Evolutionary conservation across 2,329 filamentous ascomycete genomes (phyloP).

Genomic region (Calonectria pauciramosa): DNA sequence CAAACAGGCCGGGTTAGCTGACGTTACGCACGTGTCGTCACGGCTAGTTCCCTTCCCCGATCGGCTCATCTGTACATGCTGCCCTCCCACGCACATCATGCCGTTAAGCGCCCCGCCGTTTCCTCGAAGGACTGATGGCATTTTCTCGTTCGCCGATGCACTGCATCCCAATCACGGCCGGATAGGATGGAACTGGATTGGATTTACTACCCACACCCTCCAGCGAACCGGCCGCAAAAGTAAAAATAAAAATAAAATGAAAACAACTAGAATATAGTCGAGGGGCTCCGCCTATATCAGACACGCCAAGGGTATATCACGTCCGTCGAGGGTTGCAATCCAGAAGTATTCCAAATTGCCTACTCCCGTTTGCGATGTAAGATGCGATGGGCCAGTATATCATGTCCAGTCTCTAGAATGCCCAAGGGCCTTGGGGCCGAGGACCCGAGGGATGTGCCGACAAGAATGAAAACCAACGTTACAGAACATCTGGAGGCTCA

Average conservation of each 20-base stretch:
- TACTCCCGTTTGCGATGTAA: constrained; percentile 2
- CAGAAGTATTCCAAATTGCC: constrained; percentile 12
- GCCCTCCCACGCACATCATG: constrained; percentile 21
- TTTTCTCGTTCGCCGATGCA: neutral
- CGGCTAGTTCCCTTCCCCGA: constrained; percentile 22
- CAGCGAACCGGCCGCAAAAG: neutral
- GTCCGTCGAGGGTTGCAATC: neutral
- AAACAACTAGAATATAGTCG: neutral
- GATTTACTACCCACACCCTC: constrained; percentile 15
- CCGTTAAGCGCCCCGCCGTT: constrained; percentile 33
- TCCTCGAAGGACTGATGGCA: neutral
- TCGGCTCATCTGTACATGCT: constrained; percentile 29
- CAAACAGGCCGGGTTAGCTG: constrained; percentile 24
- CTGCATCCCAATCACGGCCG: neutral
- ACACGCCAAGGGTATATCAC: constrained; percentile 6
- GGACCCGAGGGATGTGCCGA: constrained; percentile 9
- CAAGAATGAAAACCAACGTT: neutral
- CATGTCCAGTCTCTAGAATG: constrained; percentile 10
- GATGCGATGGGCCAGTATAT: neutral
- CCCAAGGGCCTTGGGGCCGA: constrained; percentile 26
- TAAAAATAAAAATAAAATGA: neutral
- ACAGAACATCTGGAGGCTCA: neutral
- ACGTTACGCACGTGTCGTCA: constrained; percentile 41
- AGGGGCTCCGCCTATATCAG: constrained; percentile 6
- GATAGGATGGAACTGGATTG: neutral